Evolutionary conservation across 805 yeast species (phyloP), one percentile per base, ranked within the genome.

Genomic region (Pichia manshurica): DNA sequence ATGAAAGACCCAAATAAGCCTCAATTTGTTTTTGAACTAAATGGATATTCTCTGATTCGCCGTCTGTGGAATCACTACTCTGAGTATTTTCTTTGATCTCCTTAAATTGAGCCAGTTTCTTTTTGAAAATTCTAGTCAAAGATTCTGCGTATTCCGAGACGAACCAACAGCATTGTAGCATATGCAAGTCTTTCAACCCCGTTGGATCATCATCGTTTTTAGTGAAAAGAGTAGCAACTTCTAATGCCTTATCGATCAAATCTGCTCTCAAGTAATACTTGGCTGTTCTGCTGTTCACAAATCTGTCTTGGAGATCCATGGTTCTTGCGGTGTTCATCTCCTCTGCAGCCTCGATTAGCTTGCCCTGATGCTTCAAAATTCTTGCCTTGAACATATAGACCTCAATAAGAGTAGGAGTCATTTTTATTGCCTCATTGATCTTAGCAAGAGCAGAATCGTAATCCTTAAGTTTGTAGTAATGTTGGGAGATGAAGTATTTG

Each of bases 121-220:
- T 51, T 42, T 75, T 66, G 54, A 78, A 84, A 38, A 79, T 58
- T 57, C 96, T 78, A 44, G 68, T 64, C 56, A 87, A 88, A 3
- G 93, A 82, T 59, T 86, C 95, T 2, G 93, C 97, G 62, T 84
- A 81, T 61, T 88, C 96, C 16, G 76, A 66, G 53, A 93, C 67
- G 52, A 88, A 87, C 96, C 97, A 89, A 44, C 82, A 77, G n/a
- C 84, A 90, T 68, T 93, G 97, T 83, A 93, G 84, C 29, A 77
- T 73, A 59, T 87, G 95, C 57, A 91, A 71, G 62, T 93, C 97
- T 55, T 80, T 81, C 39, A 91, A 78, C 6, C 96, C 97, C 56
- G 85, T 86, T n/a, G 78, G 77, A 2, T 80, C 72, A n/a, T 77
- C 79, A 39, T 87, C 96, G 56, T 86, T 88, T 60, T 84, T 84